Conservation (phyloP, 2,329 filamentous ascomycete genomes). For the Periconia sp. region DNA sequence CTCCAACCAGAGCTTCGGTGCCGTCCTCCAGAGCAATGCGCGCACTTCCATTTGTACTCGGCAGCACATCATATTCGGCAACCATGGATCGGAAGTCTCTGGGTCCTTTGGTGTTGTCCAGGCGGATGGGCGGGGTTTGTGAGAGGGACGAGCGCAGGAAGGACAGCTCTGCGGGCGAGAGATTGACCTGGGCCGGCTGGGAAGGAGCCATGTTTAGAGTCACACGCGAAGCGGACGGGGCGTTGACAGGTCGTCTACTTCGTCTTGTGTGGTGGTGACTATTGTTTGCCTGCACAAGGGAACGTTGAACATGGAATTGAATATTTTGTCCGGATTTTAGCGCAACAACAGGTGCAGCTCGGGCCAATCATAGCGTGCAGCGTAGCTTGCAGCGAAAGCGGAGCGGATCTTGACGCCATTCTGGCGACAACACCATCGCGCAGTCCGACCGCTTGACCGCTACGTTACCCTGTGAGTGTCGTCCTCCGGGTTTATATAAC, state of each 20-base stretch:
- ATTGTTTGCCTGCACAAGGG: constrained; percentile 3
- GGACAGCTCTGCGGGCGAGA: constrained; percentile 93
- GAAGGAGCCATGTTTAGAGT: constrained; percentile 33
- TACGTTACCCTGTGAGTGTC: neutral
- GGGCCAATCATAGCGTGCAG: constrained; percentile 25
- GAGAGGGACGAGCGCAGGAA: constrained; percentile 89
- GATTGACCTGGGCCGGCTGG: constrained; percentile 61
- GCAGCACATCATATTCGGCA: constrained; percentile 87
- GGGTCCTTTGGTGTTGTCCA: constrained; percentile 63
- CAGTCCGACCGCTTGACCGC: constrained; percentile 21
- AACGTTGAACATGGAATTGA: neutral
- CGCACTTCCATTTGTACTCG: constrained; percentile 87
- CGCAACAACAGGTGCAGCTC: constrained; percentile 1
- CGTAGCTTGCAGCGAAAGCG: constrained; percentile 3
- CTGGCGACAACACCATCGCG: constrained; percentile 27
- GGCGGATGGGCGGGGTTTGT: constrained; percentile 79
- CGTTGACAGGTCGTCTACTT: no score
- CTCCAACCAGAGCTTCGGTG: constrained; percentile 91
- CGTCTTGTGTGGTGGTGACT: no score
- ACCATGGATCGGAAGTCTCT: constrained; percentile 88
- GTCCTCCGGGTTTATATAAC: no score
- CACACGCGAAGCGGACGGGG: constrained; percentile 4
- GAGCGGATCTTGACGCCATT: constrained; percentile 16
- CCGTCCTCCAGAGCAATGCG: constrained; percentile 93
- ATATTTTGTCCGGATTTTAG: neutral